Base-by-base conservation (phyloP, 345 rosid genomes). In the Gossypium thurberi region DNA sequence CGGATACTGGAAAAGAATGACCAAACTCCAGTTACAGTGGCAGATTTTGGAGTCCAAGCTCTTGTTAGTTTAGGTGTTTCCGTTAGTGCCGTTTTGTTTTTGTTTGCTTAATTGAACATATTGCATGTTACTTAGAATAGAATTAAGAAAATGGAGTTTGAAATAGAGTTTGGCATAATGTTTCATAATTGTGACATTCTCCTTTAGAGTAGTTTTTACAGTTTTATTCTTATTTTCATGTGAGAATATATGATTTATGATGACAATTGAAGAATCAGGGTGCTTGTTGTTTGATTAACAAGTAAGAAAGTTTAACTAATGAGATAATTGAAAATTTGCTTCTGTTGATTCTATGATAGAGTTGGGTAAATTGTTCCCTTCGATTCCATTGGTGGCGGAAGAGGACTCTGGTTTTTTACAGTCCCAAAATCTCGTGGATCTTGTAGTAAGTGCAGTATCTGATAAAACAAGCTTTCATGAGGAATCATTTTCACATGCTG, bases 31-130 rank as follows among this genome's bases (percentile, higher is more conserved):
- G 97, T 92, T 21, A 94, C 97, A 0, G 83, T 94, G 47, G 97
- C 97, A 3, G 98, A 94, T 78, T 94, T 94, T 67, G 93, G 97
- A 44, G 98, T 94, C 6, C 97, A 94, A 70, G 98, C 95, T 81
- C 85, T 94, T 21, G 79, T 90, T 73, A 88, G 98, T 82, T 83
- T 91, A 56, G 95, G 95, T 94, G 75, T 55, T 71, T 72, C 10
- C 18, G 10, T 69, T 58, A 25, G 62, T n/a, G 20, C 60, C 14
- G 3, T 50, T 2, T 6, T n/a, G 25, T 21, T 46, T 66, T 43
- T 46, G 10, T 70, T 55, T 55, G 33, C 15, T n/a, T 53, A 15
- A 53, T 70, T 33, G 15, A 11, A 37, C n/a, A 17, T 52, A 67
- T 17, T 26, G 58, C 72, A n/a, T 15, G 8, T 9, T 26, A 17